These are phyloP conservation scores for Aspergillus floridensis DNA, from an alignment of 2,329 filamentous ascomycete species.

Conservation along the genomic window DNA sequence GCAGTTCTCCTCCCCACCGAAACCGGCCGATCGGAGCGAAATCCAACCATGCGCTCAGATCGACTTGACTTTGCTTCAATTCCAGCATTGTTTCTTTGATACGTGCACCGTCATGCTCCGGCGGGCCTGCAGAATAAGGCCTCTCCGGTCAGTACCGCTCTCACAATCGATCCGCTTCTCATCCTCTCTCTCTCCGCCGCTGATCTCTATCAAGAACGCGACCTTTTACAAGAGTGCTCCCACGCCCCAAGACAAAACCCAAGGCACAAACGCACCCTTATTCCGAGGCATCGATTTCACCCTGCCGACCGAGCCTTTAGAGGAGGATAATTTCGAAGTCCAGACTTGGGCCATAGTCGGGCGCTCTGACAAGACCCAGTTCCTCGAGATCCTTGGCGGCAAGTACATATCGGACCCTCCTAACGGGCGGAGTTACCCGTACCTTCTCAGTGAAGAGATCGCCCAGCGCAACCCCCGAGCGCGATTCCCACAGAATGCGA, in stretches of 20 bases:
- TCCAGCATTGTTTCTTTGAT: background rate
- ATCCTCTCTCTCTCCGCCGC: constrained; percentile 43
- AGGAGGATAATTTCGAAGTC: constrained; percentile 17
- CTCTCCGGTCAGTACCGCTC: constrained; percentile 10
- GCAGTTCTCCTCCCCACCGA: background rate
- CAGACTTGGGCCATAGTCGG: constrained; percentile 84
- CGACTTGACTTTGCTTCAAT: background rate
- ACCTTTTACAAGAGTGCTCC: constrained; percentile 82
- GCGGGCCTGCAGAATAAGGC: constrained; percentile 23
- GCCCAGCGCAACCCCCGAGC: constrained; percentile 50
- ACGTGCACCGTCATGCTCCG: constrained; percentile 22
- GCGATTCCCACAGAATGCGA: constrained; percentile 62
- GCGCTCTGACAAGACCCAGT: constrained; percentile 74
- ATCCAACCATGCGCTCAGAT: background rate
- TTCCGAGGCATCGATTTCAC: constrained; percentile 70
- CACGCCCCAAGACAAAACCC: constrained; percentile 42
- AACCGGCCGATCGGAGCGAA: background rate
- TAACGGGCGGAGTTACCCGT: constrained; percentile 72
- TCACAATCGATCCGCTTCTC: constrained; percentile 13
- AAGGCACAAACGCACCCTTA: constrained; percentile 64
- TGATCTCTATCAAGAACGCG: constrained; percentile 71
- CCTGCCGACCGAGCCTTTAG: constrained; percentile 48
- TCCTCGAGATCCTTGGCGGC: constrained; percentile 76
- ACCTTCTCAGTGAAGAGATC: constrained; percentile 64
- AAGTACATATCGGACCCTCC: constrained; percentile 74